A percentile compares a stretch with the other conserved stretches of the same genome.
phyloP scores from a whole-genome alignment of 495 filamentous ascomycete genomes.

The Clohesyomyces aquaticus region DNA sequence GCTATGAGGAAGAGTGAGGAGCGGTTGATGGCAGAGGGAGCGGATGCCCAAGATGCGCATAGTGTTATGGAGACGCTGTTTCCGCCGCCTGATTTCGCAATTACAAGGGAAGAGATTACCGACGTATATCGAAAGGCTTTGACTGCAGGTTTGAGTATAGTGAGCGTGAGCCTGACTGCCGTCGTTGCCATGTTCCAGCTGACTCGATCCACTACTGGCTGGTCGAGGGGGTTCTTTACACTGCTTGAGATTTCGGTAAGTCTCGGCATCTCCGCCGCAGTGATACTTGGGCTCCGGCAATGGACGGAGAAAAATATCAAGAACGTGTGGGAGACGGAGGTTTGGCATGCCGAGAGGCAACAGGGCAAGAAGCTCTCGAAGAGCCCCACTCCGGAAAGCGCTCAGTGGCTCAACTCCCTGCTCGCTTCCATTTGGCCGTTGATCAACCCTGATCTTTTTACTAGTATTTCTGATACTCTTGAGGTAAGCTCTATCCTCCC shows the following conservation, averaged over 20 bases:
- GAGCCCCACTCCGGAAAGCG: slow-evolving; percentile 59
- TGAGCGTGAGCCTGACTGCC: slow-evolving; percentile 39
- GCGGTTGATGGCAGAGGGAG: slow-evolving; percentile 52
- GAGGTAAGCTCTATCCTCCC: slow-evolving; percentile 46
- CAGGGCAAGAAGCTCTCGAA: slow-evolving; percentile 51
- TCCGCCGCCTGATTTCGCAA: slow-evolving; percentile 62
- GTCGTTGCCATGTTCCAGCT: slow-evolving; percentile 34
- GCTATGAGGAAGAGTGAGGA: slow-evolving; percentile 52
- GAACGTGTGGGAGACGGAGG: slow-evolving; percentile 62
- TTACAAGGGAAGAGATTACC: slow-evolving; percentile 54
- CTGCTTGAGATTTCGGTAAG: slow-evolving; percentile 22
- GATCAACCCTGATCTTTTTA: slow-evolving; percentile 71
- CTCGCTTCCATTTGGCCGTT: slow-evolving; percentile 68
- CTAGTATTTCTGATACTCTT: slow-evolving; percentile 64
- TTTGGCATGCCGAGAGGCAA: slow-evolving; percentile 62
- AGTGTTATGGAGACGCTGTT: slow-evolving; percentile 61
- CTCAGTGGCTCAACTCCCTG: slow-evolving; percentile 68
- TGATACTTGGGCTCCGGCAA: slow-evolving; percentile 53
- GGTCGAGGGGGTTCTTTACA: slow-evolving; percentile 31
- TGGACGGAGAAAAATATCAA: slow-evolving; percentile 60
- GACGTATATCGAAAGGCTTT: slow-evolving; percentile 53
- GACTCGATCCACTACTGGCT: slow-evolving; percentile 28
- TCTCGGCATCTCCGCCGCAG: slow-evolving; percentile 40
- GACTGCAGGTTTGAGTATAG: slow-evolving; percentile 48
- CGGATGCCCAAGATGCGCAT: slow-evolving; percentile 54